Conservation (phyloP, 352 stramenopile species). For the Pythium aquatile region DNA sequence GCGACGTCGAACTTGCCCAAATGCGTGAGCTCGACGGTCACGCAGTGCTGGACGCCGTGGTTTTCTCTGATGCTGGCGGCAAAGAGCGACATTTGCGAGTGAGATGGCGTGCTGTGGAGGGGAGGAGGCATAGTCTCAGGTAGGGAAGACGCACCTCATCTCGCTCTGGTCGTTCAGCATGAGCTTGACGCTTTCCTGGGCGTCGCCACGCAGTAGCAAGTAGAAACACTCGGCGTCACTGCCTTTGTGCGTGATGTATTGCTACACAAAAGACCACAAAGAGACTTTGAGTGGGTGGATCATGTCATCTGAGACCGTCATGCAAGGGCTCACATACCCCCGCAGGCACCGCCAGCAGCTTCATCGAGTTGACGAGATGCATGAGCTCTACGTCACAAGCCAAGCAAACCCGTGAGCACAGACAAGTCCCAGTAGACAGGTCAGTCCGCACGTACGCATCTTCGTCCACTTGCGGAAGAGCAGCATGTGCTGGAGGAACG, state of each 20-base stretch:
- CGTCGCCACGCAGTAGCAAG: constrained; percentile 68
- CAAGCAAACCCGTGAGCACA: not conserved
- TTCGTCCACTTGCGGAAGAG: constrained; percentile 82
- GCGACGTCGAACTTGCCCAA: constrained; percentile 80
- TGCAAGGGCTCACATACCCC: constrained; percentile 32
- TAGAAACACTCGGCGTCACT: constrained; percentile 78
- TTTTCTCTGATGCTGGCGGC: constrained; percentile 50
- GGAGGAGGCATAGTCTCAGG: not conserved
- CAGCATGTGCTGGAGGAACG: constrained; percentile 77
- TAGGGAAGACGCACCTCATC: constrained; percentile 34
- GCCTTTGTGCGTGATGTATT: constrained; percentile 80
- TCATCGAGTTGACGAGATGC: constrained; percentile 84
- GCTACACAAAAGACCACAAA: constrained; percentile 32
- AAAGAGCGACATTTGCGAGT: not conserved
- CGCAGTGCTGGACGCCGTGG: constrained; percentile 51
- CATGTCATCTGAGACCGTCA: not conserved
- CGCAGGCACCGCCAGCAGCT: constrained; percentile 57
- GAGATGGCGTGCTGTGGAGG: too few relatives aligned
- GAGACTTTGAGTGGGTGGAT: constrained; percentile 7
- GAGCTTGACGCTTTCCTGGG: constrained; percentile 66
- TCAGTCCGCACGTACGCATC: constrained; percentile 56
- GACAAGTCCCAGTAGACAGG: not conserved
- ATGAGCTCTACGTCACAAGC: constrained; percentile 55
- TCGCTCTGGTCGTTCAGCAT: constrained; percentile 59
- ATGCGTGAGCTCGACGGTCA: constrained; percentile 76